Evolutionary conservation across 805 yeast species (phyloP), one percentile per base, ranked within the genome.

Genomic region (Kazachstania bromeliacearum): DNA sequence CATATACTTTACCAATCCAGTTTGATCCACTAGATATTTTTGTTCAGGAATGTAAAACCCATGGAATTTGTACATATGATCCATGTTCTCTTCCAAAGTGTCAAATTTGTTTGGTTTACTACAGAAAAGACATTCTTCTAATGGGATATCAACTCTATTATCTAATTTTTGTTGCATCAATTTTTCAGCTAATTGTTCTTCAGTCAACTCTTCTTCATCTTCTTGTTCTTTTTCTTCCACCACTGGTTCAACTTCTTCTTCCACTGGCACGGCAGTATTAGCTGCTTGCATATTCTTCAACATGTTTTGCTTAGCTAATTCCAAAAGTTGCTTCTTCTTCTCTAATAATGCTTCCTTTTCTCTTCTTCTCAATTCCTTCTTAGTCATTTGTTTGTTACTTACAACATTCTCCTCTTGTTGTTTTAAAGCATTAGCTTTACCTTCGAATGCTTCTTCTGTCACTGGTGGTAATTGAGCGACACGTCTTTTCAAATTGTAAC

Each of bases 401-500:
- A 18, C 12, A 19, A 34, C 40, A 10, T 44, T 44, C 5, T 24
- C 39, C 1, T 28, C 42, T n/a, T 39, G 41, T 7, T 35, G 47
- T 55, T 33, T 48, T 48, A 42, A 42, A n/a, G 46, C 40, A 9
- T 55, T 37, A 23, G 81, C 80, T 54, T 85, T 81, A 45, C 79
- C 82, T 15, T 82, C 83, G 59, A 82, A 82, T 2, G 71, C 60
- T 27, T 69, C 71, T 22, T 82, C 76, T 7, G 75, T 61, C 29
- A 87, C 76, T 0, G 94, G 75, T 15, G 94, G 94, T 42, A 87
- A 63, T 32, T 70, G 73, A 0, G 97, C 96, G 12, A 92, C 97
- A 56, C 95, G 71, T 66, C 98, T 77, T 57, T 92, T 92, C 50
- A 92, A 71, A 56, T 92, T 92, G 61, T 92, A 92, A 52, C 97